These are phyloP conservation scores for Phytophthora uliginosa DNA, from an alignment of 352 stramenopile genomes.

Conservation along the genomic window DNA sequence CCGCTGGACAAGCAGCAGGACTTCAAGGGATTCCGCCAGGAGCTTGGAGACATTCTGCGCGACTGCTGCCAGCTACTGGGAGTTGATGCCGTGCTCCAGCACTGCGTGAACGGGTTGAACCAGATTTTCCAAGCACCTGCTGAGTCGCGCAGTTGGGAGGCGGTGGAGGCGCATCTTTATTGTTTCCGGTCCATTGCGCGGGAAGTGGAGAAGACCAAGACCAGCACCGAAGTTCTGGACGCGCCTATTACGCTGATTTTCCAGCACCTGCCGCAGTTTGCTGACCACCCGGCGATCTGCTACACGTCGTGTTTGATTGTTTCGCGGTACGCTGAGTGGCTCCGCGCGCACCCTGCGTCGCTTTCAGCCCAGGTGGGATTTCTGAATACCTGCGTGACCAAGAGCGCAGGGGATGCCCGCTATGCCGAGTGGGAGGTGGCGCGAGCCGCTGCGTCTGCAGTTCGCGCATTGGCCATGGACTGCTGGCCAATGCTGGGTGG, in stretches of 20 bases:
- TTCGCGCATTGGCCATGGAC: conserved; percentile 82
- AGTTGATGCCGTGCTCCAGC: conserved; percentile 74
- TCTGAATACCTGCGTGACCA: conserved; percentile 77
- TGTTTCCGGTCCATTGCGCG: conserved; percentile 87
- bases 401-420: conserved; percentile 49
- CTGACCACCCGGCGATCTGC: conserved; percentile 80
- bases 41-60: conserved; percentile 82
- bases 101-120: conserved; percentile 83
- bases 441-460: conserved; percentile 72
- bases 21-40: conserved; percentile 86
- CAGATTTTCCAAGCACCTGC: conserved; percentile 67
- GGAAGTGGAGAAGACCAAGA: conserved; percentile 67
- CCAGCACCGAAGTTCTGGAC: conserved; percentile 32
- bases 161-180: conserved; percentile 85
- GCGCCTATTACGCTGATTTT: conserved; percentile 81
- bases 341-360: conserved; percentile 56
- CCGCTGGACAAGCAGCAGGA: conserved; percentile 82
- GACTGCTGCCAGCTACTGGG: conserved; percentile 83
- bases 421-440: conserved; percentile 83
- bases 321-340: conserved; percentile 85
- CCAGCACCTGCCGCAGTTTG: conserved; percentile 77
- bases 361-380: conserved; percentile 74
- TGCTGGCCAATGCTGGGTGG: conserved; percentile 76
- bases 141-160: conserved; percentile 71
- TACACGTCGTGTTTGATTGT: conserved; percentile 91